phyloP scores from a whole-genome alignment of 139 green algal genomes.

The Chlorokybus atmophyticus region DNA sequence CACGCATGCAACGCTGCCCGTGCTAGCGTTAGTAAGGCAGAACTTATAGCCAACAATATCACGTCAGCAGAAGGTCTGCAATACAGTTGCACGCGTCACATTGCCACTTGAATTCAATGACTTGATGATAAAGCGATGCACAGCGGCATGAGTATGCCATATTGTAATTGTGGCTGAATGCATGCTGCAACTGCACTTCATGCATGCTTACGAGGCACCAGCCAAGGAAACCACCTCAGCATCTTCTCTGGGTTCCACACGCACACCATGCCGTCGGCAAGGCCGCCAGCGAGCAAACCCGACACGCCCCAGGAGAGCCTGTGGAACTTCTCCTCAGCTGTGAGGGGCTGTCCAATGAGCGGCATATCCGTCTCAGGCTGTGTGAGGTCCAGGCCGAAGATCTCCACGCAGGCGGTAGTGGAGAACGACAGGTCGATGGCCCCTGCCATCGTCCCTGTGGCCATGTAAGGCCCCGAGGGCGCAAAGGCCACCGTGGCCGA shows the following conservation, averaged over 20 bases:
- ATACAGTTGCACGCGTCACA: too few relatives aligned
- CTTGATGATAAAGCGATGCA: too few relatives aligned
- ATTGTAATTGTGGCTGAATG: too few relatives aligned
- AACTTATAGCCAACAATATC: too few relatives aligned
- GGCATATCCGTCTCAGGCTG: slow-evolving; percentile 23
- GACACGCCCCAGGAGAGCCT: slow-evolving; percentile 62
- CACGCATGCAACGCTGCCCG: too few relatives aligned
- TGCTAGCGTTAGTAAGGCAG: too few relatives aligned
- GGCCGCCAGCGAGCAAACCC: slow-evolving; percentile 76
- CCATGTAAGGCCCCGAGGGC: slow-evolving; percentile 50
- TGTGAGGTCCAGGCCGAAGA: slow-evolving; percentile 21
- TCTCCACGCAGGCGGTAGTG: slow-evolving; percentile 34
- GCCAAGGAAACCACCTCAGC: slow-evolving; percentile 28
- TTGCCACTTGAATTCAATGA: too few relatives aligned
- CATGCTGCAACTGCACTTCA: too few relatives aligned
- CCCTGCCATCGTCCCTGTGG: slow-evolving; percentile 70
- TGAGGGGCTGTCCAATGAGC: slow-evolving; percentile 38
- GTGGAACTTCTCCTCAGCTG: slow-evolving; percentile 73
- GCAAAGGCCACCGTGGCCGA: slow-evolving; percentile 62
- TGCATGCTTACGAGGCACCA: too few relatives aligned
- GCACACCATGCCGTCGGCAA: slow-evolving; percentile 74
- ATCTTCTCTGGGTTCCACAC: slow-evolving; percentile 81
- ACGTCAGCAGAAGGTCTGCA: too few relatives aligned
- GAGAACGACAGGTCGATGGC: slow-evolving; percentile 80
- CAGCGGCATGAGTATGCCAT: too few relatives aligned